Evolutionary conservation across 2,329 filamentous ascomycete genomes (phyloP).

Genomic region (Calonectria pseudoturangicola): DNA sequence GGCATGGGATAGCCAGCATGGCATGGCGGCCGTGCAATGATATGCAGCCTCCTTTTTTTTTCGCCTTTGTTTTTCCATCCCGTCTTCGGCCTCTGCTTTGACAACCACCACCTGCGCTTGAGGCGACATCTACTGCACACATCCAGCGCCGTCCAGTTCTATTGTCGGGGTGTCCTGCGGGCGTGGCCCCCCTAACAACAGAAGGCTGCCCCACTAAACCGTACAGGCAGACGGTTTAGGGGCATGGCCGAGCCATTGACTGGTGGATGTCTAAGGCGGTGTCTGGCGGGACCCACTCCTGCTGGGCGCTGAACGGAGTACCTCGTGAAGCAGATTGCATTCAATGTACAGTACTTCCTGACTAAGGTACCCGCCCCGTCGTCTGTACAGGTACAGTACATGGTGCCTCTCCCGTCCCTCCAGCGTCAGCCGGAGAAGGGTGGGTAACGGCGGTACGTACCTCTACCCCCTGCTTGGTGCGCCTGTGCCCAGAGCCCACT

Average conservation of each 20-base stretch:
- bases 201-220: conserved; percentile 36
- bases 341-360: conserved; percentile 22
- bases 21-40: conserved; percentile 18
- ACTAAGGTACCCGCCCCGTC: conserved; percentile 23
- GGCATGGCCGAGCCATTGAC: conserved; percentile 32
- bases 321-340: conserved; percentile 36
- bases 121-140: conserved; percentile 31
- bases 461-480: conserved; percentile 34
- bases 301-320: conserved; percentile 33
- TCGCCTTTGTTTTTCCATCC: conserved; percentile 11
- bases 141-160: conserved; percentile 33
- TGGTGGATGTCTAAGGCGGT: conserved; percentile 34
- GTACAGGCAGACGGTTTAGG: conserved; percentile 33
- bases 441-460: conserved; percentile 36
- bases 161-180: conserved; percentile 37
- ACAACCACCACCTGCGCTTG: conserved; percentile 17
- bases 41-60: conserved; percentile 13
- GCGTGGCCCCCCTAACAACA: conserved; percentile 34
- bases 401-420: conserved; percentile 38
- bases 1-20: conserved; percentile 20
- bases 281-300: conserved; percentile 38
- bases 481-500: conserved; percentile 37
- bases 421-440: conserved; percentile 29
- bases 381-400: conserved; percentile 38
- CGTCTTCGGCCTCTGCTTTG: conserved; percentile 9